Evolutionary conservation across 768 basidiomycete genomes (phyloP), one percentile per base, ranked within the genome.

Genomic region (Boletus pseudopeckii): DNA sequence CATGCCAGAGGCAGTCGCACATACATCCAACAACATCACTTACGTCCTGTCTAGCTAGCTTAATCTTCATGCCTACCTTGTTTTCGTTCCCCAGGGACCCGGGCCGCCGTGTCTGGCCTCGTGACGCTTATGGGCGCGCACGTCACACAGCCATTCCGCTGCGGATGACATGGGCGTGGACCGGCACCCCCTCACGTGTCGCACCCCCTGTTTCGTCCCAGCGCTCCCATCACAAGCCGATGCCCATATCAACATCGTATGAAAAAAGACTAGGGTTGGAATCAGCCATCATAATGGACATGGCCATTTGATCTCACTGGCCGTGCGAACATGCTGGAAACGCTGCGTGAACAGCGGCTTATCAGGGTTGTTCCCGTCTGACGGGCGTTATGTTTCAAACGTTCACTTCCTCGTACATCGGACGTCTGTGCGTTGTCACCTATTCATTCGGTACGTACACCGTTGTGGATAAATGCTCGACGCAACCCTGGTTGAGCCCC

Each of bases 1-100:
- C 61, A 66, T 80, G 52, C 81, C 81, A 13, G 60, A 60, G 33
- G 67, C 67, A 2, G 77, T 73, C 41, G 59, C 64, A 33, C 62
- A 53, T 26, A 17, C 11, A 22, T 36, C 36, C 4, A 15, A 22
- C 22, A 22, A 22, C 22, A 3, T 22, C 3, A 3, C 22, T 22
- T 22, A 3, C 22, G 22, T 22, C 22, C 22, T 24, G 24, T 24
- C 24, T 32, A 10, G 26, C 15, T 42, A 48, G 17, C 51, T 39
- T 33, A 18, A 37, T 43, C 18, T 20, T n/a, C 7, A 54, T 32
- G 42, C 30, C 11, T n/a, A n/a, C 10, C 17, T 17, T 18, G 52
- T 55, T 53, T 53, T 34, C 5, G 5, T 11, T 5, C 38, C 18
- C 30, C 9, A 30, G 1, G 30, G 30, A 10, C 30, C 9, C 30